phyloP scores from a whole-genome alignment of 176 grass and related monocot genomes.

The Aegilops bicornis region DNA sequence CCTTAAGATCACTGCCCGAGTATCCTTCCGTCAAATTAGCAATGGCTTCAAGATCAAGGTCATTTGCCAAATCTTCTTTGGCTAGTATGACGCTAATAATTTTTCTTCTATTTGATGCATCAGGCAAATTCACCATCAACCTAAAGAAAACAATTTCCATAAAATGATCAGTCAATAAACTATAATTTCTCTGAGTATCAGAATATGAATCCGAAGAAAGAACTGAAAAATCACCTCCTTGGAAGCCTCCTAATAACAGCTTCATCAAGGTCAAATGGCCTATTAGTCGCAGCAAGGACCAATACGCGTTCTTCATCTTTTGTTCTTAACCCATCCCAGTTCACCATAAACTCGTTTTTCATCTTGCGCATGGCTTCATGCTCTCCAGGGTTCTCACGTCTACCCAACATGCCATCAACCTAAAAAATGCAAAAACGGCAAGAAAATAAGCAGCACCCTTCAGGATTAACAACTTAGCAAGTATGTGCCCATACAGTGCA shows the following conservation, averaged over 20 bases:
- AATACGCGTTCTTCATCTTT: constrained; percentile 95
- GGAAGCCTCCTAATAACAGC: constrained; percentile 97
- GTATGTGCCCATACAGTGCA: neutral
- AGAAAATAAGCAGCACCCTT: constrained; percentile 13
- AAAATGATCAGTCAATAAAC: constrained; percentile 13
- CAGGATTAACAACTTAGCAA: neutral
- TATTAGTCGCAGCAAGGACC: constrained; percentile 96
- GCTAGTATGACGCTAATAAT: constrained; percentile 85
- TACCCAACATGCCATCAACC: constrained; percentile 97
- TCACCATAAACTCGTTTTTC: constrained; percentile 99
- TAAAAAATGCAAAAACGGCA: constrained; percentile 18
- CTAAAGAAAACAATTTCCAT: constrained; percentile 40
- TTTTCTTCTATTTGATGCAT: constrained; percentile 90
- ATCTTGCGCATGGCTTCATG: constrained; percentile 99
- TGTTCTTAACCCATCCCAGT: constrained; percentile 95
- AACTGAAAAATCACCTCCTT: constrained; percentile 53
- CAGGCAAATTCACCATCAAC: constrained; percentile 98
- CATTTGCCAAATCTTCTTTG: constrained; percentile 83
- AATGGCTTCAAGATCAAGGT: constrained; percentile 78
- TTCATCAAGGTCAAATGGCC: constrained; percentile 98
- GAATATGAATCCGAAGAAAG: constrained; percentile 15
- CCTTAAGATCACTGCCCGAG: constrained; percentile 98
- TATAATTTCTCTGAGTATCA: neutral
- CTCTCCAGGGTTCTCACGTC: constrained; percentile 97
- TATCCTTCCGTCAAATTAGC: constrained; percentile 94